phyloP scores from a whole-genome alignment of 148 eudicot genomes.

The Pharnaceum exiguum region DNA sequence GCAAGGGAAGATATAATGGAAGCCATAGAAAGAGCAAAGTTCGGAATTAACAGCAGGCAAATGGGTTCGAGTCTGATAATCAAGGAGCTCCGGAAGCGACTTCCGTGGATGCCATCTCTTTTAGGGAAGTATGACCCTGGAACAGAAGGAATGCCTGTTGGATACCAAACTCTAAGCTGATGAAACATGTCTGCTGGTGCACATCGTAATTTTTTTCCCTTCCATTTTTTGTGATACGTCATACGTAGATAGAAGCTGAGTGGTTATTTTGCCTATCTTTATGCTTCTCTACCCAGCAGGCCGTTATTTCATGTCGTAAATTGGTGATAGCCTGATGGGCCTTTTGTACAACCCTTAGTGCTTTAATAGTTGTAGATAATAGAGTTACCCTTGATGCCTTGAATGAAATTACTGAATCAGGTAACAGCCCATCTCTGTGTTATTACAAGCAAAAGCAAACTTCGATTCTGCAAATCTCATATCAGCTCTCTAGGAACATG shows the following conservation, averaged over 20 bases:
- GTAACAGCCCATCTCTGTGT: no score
- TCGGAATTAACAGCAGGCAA: constrained; percentile 61
- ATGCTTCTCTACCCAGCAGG: no score
- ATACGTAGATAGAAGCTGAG: background rate
- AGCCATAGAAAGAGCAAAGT: constrained; percentile 90
- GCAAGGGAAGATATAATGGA: constrained; percentile 92
- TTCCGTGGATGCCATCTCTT: constrained; percentile 92
- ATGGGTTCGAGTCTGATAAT: constrained; percentile 30
- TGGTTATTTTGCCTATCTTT: background rate
- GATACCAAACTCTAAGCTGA: constrained; percentile 82
- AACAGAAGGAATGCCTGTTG: constrained; percentile 46
- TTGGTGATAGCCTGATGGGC: no score
- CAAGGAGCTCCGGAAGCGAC: constrained; percentile 72
- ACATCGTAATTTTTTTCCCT: background rate
- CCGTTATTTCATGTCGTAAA: no score
- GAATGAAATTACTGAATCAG: no score
- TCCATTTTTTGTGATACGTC: background rate
- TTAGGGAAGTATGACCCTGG: constrained; percentile 32
- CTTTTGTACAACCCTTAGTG: no score
- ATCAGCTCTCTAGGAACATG: no score
- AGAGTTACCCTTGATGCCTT: no score
- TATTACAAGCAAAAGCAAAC: no score
- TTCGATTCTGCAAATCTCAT: no score
- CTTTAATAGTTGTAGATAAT: no score
- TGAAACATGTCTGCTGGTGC: constrained; percentile 1